Evolutionary conservation across 495 filamentous ascomycete genomes (phyloP).

Genomic region (Chaetomium cochliodes): DNA sequence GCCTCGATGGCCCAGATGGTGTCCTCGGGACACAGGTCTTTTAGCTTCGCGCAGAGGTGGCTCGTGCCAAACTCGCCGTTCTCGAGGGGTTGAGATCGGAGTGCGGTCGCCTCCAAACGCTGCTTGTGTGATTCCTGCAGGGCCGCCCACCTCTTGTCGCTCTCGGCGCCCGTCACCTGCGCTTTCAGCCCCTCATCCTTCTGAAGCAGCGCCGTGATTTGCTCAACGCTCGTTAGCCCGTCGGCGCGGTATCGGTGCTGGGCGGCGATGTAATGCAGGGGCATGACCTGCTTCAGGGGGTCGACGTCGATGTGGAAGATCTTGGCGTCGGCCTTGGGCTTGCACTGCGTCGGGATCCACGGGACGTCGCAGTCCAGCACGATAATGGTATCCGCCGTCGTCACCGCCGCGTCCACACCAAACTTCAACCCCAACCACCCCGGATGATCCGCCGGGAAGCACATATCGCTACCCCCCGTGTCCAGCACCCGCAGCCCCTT

Average conservation of each 20-base stretch:
- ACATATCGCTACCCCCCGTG: constrained; percentile 92
- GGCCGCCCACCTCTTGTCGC: constrained; percentile 51
- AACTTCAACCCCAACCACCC: constrained; percentile 71
- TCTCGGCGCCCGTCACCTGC: constrained; percentile 48
- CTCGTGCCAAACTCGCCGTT: constrained; percentile 68
- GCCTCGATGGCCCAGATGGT: constrained; percentile 87
- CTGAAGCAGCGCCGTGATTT: constrained; percentile 61
- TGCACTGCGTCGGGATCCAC: constrained; percentile 63
- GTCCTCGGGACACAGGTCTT: constrained; percentile 64
- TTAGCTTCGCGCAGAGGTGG: constrained; percentile 66
- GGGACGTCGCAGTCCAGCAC: constrained; percentile 80
- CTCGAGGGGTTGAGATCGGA: constrained; percentile 54
- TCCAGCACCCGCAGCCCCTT: constrained; percentile 82
- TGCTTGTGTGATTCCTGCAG: constrained; percentile 61
- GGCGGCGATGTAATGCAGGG: constrained; percentile 74
- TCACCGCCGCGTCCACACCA: constrained; percentile 71
- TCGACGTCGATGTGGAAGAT: constrained; percentile 85
- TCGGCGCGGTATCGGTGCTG: constrained; percentile 75
- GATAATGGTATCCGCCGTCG: constrained; percentile 78
- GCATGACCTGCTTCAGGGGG: constrained; percentile 85
- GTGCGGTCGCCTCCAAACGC: constrained; percentile 58
- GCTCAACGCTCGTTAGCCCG: constrained; percentile 65
- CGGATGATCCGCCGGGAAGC: constrained; percentile 80
- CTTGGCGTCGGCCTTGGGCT: constrained; percentile 58
- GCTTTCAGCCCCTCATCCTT: constrained; percentile 45